Base-by-base conservation (phyloP, 495 filamentous ascomycete species). In the Aspergillus diversus region DNA sequence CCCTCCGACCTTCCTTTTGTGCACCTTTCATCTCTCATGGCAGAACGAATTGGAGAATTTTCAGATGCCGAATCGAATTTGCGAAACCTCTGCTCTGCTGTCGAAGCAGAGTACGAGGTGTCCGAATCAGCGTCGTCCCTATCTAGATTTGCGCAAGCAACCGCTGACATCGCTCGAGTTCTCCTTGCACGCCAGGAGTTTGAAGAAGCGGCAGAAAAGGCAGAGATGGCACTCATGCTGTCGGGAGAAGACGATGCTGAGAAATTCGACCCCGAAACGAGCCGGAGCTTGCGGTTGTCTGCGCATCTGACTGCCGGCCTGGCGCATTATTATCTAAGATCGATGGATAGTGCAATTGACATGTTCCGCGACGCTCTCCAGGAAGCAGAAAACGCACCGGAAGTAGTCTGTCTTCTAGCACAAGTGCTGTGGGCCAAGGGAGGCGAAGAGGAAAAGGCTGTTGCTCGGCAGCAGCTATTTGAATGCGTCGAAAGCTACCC, bases 361-460 rank as follows among this genome's bases (percentile, higher is more conserved):
- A 90, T 89, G 81, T 96, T 98, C 77, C 86, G 90, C 58, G 79
- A 86, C 12, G 94, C 93, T 5, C 81, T 99, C 7, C 82, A 87
- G 50, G 94, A 97, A 75, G 90, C 90, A 5, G 72, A 85, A 47
- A 84, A 85, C 47, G 86, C 91, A 57, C 91, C 94, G 3, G 92
- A 99, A 72, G 89, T 94, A 5, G 87, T 93, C 15, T 97, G 93
- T 69, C 82, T 97, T 15, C 82, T 98, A 8, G 89, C 93, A 3
- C 90, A 98, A 70, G 88, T 97, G 4, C 82, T 98, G 6, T 99
- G 94, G 93, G 92, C 92, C 4, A 93, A 90, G 69, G 93, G 91
- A 31, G 87, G 86, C 2, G 86, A 89, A 7, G 86, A 90, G 12
- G 90, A 93, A 53, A 82, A 87, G 46, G 83, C 83, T 47, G 85